Base-by-base conservation (phyloP, 108 stramenopile genomes). In the Asterionellopsis glacialis region DNA sequence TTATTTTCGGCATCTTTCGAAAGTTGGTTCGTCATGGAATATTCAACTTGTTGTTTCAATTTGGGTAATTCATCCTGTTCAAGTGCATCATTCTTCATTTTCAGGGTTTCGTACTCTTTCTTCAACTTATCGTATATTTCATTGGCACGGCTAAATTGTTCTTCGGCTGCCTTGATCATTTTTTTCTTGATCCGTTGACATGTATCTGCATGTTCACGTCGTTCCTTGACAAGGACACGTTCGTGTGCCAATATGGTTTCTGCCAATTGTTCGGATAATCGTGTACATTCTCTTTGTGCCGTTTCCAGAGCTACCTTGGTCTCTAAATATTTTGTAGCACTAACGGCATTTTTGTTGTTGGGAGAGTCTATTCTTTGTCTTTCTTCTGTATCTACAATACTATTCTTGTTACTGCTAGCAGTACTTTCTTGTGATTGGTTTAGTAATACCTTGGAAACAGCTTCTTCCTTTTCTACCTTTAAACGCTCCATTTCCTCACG, bases 151-250 rank as follows among this genome's bases (percentile, higher is more conserved):
- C 64, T 68, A 51, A 80, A 80, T 45, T 80, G 83, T 11, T 38
- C 48, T 61, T 84, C 79, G 9, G 83, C 83, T 16, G 60, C 59
- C 53, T 63, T 51, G 13, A 75, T 78, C 76, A 78, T 72, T 55
- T 84, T 76, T 14, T 64, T 61, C 7, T 68, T 25, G 12, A 73
- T 72, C 16, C 67, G 67, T 14, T 77, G 73, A 42, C 67, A 68
- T 1, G 76, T 64, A 18, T 66, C 28, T 16, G 75, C 79, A 38
- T 72, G 59, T 42, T 66, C 1, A 0, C 56, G 41, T 40, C 54
- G 55, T 53, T 77, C 60, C 15, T 69, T 51, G 49, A 70, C 64
- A 13, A 71, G 28, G 2, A 79, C 53, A 10, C 45, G 38, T 16
- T 65, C 59, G 7, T 33, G 33, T 33, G 33, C 33, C 33, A 33